Evolutionary conservation across 1,284 basidiomycete species (phyloP), one percentile per base, ranked within the genome.

Genomic region (Schizophyllum commune): DNA sequence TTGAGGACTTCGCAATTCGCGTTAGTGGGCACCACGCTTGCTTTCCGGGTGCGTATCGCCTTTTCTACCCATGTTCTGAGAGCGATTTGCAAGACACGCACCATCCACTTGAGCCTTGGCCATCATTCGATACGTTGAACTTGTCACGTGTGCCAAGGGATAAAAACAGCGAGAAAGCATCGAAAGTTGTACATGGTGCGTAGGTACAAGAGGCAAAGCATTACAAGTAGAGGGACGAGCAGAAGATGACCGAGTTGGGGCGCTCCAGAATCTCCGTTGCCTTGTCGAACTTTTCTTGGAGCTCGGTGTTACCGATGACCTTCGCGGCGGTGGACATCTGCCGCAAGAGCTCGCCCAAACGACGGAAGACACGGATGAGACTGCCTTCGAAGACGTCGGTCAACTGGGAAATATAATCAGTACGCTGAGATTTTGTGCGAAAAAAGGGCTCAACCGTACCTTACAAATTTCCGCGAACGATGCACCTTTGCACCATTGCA

Each of bases 401-500:
- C 69, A 95, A 80, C 91, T 96, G 67, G 22, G 60, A 55, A 59
- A 57, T 53, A 20, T 19, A 34, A 27, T 52, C 15, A 53, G 61
- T 20, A 59, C 62, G 22, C 32, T 27, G 5, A 27, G 27, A 5
- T 27, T 27, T 13, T 52, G 61, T 47, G 21, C n/a, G 52, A 52
- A 47, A 20, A 56, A 51, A 54, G 11, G 0, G 32, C 22, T 39
- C 7, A 57, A 47, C 2, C 83, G 57, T 60, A 92, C 93, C 84
- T 98, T 97, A 83, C 92, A 95, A 63, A 98, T 95, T 52, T 99
- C 96, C 0, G 91, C 80, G 75, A 99, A 99, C 34, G 92, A 92
- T n/a, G 94, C 92, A 1, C 97, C 97, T 34, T 93, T 87, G 76
- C 96, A 99, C 97, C 97, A 99, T 68, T 95, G 91, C 62, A 96